Evolutionary conservation across 257 asterid genomes (phyloP).

Genomic region (Anisodus acutangulus): DNA sequence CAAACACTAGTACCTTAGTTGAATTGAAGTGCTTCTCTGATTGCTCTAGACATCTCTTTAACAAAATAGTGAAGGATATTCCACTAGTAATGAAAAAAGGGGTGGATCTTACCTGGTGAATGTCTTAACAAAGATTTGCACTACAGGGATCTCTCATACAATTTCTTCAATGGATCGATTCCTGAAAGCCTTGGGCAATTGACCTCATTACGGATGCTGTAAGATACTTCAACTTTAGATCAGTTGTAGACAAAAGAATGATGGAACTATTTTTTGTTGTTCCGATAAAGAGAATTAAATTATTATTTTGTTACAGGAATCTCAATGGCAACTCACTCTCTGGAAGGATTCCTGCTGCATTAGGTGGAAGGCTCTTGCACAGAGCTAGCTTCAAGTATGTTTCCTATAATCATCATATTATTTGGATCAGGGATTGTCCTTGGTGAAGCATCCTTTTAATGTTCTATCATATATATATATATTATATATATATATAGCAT

Average conservation of each 20-base stretch:
- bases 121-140: slow-evolving; percentile 35
- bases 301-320: slow-evolving; percentile 55
- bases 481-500: neutral
- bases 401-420: neutral
- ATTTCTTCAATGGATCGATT: slow-evolving; percentile 84
- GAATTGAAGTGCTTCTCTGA: neutral
- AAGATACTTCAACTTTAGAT: slow-evolving; percentile 48
- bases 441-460: neutral
- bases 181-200: slow-evolving; percentile 90
- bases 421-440: slow-evolving; percentile 4
- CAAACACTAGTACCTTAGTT: slow-evolving; percentile 20
- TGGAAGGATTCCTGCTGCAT: slow-evolving; percentile 87
- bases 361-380: slow-evolving; percentile 93
- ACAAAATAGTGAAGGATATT: slow-evolving; percentile 32
- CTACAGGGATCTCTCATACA: slow-evolving; percentile 91
- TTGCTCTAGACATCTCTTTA: slow-evolving; percentile 29
- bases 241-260: neutral
- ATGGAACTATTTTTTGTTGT: too few relatives aligned
- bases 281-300: slow-evolving; percentile 5
- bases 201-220: slow-evolving; percentile 70
- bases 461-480: neutral
- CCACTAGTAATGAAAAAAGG: slow-evolving; percentile 21
- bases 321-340: slow-evolving; percentile 85
- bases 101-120: slow-evolving; percentile 12
- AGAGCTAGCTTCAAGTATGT: slow-evolving; percentile 77